Evolutionary conservation across 1,284 basidiomycete genomes (phyloP).

Genomic region (Fomitopsis betulina): DNA sequence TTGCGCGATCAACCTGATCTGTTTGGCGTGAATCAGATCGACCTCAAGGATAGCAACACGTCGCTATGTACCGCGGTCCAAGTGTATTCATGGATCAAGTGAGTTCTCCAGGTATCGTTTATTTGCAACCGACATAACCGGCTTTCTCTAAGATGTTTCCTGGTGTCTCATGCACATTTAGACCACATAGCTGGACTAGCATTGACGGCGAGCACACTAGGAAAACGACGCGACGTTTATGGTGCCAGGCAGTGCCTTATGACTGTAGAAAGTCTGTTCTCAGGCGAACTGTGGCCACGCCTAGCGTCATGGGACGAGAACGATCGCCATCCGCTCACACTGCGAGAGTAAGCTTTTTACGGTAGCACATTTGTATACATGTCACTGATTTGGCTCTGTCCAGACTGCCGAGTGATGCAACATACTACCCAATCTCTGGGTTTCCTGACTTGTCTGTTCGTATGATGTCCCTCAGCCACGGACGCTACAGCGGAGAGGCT

Average conservation of each 20-base stretch:
- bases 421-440: conserved; percentile 42
- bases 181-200: conserved; percentile 79
- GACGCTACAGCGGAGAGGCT: conserved; percentile 41
- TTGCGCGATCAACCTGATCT: conserved; percentile 46
- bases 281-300: conserved; percentile 78
- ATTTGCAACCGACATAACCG: too few relatives aligned
- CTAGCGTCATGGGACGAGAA: conserved; percentile 70
- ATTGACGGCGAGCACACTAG: conserved; percentile 62
- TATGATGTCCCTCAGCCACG: conserved; percentile 68
- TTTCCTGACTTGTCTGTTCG: conserved; percentile 57
- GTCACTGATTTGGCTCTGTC: neutral
- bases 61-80: conserved; percentile 38
- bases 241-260: conserved; percentile 59
- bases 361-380: conserved; percentile 21
- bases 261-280: conserved; percentile 71
- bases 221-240: conserved; percentile 56
- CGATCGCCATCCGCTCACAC: conserved; percentile 48
- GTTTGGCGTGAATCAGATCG: conserved; percentile 33
- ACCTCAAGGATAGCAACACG: conserved; percentile 6
- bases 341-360: conserved; percentile 38
- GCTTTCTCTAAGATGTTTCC: conserved; percentile 49
- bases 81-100: conserved; percentile 60
- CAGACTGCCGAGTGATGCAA: conserved; percentile 33
- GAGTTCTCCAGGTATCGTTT: too few relatives aligned
- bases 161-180: conserved; percentile 79